These are phyloP conservation scores for Talaromyces sp. DNA, from an alignment of 2,329 filamentous ascomycete species.

Conservation along the genomic window DNA sequence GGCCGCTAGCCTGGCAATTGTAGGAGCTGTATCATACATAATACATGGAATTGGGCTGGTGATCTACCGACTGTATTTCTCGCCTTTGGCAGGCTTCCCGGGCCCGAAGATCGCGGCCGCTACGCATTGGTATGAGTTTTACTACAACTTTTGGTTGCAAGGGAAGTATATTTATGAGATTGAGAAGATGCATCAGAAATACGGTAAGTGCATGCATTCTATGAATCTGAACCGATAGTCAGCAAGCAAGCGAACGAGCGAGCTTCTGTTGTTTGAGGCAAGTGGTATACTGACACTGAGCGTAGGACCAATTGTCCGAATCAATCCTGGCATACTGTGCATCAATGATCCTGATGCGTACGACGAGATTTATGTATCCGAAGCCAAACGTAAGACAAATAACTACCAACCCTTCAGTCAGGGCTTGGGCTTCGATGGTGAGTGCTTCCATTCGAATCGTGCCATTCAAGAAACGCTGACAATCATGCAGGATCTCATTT, in stretches of 20 bases:
- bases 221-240: background rate
- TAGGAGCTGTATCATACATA: background rate
- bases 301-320: conserved; percentile 23
- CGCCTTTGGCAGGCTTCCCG: conserved; percentile 23
- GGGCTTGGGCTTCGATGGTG: conserved; percentile 20
- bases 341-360: conserved; percentile 21
- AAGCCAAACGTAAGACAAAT: conserved; percentile 18
- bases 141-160: conserved; percentile 23
- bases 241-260: background rate
- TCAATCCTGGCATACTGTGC: conserved; percentile 23
- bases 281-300: background rate
- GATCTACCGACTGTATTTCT: conserved; percentile 23
- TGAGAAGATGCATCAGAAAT: conserved; percentile 29
- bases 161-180: conserved; percentile 30
- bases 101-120: conserved; percentile 23
- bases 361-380: conserved; percentile 21
- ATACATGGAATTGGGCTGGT: conserved; percentile 12
- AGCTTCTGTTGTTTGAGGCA: background rate
- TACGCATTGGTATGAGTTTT: conserved; percentile 25
- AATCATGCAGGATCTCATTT: conserved; percentile 19
- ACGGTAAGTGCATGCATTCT: conserved; percentile 27
- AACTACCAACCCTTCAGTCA: conserved; percentile 20
- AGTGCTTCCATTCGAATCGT: background rate
- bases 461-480: background rate
- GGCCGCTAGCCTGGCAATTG: background rate